These are phyloP conservation scores for Shiraia sp. DNA, from an alignment of 2,329 filamentous ascomycete genomes.

Conservation along the genomic window DNA sequence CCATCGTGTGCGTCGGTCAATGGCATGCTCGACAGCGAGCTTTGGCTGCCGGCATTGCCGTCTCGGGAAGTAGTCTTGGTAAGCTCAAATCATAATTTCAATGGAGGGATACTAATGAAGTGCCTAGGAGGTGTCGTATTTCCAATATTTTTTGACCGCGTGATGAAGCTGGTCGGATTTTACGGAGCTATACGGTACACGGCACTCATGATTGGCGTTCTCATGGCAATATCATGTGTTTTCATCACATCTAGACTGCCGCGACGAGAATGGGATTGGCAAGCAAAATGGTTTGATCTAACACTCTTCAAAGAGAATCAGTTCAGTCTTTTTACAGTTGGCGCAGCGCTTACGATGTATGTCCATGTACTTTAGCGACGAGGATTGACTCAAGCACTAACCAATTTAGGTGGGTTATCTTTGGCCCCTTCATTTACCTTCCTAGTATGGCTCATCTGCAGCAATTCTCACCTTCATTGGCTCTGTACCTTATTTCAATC, in stretches of 20 bases:
- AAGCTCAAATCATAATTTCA: background rate
- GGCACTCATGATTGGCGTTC: conserved; percentile 7
- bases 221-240: no score
- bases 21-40: conserved; percentile 53
- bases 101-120: background rate
- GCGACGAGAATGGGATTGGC: no score
- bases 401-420: conserved; percentile 6
- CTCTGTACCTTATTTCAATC: conserved; percentile 8
- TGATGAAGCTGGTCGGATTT: conserved; percentile 13
- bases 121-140: conserved; percentile 19
- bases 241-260: no score
- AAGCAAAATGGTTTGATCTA: no score
- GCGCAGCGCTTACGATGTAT: conserved; percentile 6
- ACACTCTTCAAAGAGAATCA: conserved; percentile 7
- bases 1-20: conserved; percentile 44
- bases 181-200: conserved; percentile 12
- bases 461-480: conserved; percentile 5
- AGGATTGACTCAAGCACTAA: background rate
- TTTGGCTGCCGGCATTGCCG: conserved; percentile 51
- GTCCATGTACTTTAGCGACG: background rate
- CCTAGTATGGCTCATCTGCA: conserved; percentile 6
- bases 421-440: conserved; percentile 8
- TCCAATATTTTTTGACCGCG: conserved; percentile 10
- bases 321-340: conserved; percentile 8
- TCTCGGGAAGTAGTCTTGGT: conserved; percentile 52